Evolutionary conservation across 768 basidiomycete genomes (phyloP), one percentile per base, ranked within the genome.

Genomic region (Strobilomyces dryophilus): DNA sequence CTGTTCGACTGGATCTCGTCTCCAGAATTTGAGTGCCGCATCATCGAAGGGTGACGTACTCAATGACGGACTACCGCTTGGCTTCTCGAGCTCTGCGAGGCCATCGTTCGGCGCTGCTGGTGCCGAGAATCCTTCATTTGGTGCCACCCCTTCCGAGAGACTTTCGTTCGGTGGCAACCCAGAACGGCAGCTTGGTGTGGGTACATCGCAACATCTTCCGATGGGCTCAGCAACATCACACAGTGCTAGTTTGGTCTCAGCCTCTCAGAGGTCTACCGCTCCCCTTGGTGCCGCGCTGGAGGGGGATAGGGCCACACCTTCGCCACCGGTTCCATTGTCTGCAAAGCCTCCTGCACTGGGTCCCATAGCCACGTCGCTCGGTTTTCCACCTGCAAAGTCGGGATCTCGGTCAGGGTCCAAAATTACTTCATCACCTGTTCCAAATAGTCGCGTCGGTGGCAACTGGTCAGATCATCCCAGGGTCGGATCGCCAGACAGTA

Each of bases 1-100:
- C 31, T 57, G 56, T 37, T 59, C 69, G 3, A 51, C 54, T 20
- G 61, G 64, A 7, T 65, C 63, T 15, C 69, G 61, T 37, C 54
- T 54, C 27, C 52, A 54, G 20, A 69, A 60, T 51, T 40, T 67
- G n/a, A 54, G 54, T 26, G 37, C 58, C 8, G 15, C 49, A 17
- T 55, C 63, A 7, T 63, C 65, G 24, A 60, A 53, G 39, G 64
- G 52, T 4, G 66, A 67, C 31, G 43, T 31, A 27, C 39, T 59
- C 10, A 47, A 21, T 47, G 67, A 68, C 15, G 62, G 48, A 26
- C 20, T 46, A 2, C 20, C 21, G 32, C 47, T 67, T 41, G 53
- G 55, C 40, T 49, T 68, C 44, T 60, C 62, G 10, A 52, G 55
- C 34, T 52, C 59, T 49, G 43, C 53, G 8, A 50, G 57, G 18